Evolutionary conservation across 805 yeast species (phyloP), one percentile per base, ranked within the genome.

Genomic region (Jamesozyma spencerorum): DNA sequence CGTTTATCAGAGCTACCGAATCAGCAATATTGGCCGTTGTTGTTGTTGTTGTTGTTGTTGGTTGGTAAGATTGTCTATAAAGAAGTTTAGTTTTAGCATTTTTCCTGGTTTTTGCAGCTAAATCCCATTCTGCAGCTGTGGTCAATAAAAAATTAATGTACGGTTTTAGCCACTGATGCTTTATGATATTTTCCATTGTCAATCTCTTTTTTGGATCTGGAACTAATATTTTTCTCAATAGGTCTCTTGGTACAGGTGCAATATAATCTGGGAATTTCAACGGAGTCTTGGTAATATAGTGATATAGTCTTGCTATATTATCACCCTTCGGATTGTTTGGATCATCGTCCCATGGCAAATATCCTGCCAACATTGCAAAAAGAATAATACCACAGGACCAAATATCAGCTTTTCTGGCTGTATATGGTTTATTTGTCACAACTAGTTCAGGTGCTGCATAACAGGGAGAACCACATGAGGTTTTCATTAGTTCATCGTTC

Each of bases 381-480:
- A 92, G 65, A 40, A 92, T 92, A 22, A 92, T 88, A 44, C 98
- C 98, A 53, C 95, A 78, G 0, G 96, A 85, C 98, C 98, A 92
- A 33, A 88, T 82, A 63, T 92, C 98, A 26, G 86, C 97, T 62
- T 86, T 87, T 46, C 86, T 75, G 18, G 95, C 97, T 50, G 84
- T 86, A 58, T 92, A 92, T 13, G 94, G 87, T 40, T 79, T 74
- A 47, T 79, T 85, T 11, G 90, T 81, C 24, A 87, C 81, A 3
- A 92, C 98, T 43, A 92, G 66, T 59, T 92, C 98, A 0, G 98
- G 98, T 1, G 98, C 98, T 0, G 98, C 98, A 62, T 90, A 90
- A 61, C 98, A 90, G 1, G 98, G 98, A 2, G 95, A 85, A 1
- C 98, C 98, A 62, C 98, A 90, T 29, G 88, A 77, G 1, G 97